Conservation (phyloP, 2,329 filamentous ascomycete genomes). For the Aspergillus fumigatus region DNA sequence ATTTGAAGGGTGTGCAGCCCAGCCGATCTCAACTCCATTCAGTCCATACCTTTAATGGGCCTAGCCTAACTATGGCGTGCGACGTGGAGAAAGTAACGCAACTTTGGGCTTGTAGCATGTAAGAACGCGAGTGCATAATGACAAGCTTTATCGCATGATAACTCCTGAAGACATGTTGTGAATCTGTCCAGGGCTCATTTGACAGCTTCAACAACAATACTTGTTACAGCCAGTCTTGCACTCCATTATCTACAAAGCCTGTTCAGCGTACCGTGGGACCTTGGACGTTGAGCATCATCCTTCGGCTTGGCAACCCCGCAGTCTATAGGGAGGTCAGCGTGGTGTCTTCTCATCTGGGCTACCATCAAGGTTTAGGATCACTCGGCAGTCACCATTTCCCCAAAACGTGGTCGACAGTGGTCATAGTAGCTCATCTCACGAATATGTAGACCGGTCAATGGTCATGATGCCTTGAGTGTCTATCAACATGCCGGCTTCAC, state of each 20-base stretch:
- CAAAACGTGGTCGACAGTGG: too few species aligned
- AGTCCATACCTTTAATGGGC: neutral
- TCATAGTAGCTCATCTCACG: neutral
- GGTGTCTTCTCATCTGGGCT: neutral
- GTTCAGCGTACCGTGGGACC: neutral
- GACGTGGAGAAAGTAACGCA: constrained; percentile 14
- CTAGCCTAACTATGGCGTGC: constrained; percentile 15
- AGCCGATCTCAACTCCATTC: neutral
- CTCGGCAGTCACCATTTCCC: too few species aligned
- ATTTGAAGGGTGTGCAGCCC: too few species aligned
- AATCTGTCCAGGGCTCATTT: neutral
- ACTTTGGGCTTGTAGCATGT: constrained; percentile 1
- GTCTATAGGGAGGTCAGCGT: neutral
- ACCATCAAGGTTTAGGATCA: too few species aligned
- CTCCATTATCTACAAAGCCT: neutral
- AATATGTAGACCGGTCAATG: neutral
- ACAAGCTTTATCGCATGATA: neutral
- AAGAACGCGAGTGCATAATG: neutral
- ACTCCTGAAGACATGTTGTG: neutral
- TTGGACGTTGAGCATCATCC: neutral
- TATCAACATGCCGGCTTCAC: constrained; percentile 8
- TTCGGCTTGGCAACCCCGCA: neutral
- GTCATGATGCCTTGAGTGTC: neutral
- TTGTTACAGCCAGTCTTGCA: neutral
- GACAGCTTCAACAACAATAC: neutral